Evolutionary conservation across 768 basidiomycete species (phyloP).

Genomic region (Collybia nuda): DNA sequence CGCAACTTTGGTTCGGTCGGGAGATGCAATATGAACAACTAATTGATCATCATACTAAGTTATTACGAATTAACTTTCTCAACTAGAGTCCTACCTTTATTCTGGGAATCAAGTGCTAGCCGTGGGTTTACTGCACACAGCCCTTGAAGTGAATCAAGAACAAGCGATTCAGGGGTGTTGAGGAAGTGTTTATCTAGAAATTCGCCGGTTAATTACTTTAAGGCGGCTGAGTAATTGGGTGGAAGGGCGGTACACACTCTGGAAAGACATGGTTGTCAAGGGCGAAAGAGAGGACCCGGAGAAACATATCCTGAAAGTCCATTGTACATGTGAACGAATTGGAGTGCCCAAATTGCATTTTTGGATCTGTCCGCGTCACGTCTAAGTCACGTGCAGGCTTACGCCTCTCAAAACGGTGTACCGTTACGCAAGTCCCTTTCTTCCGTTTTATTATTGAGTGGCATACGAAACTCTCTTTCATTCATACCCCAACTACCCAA

Average conservation of each 20-base stretch:
- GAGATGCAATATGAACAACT: constrained; percentile 66
- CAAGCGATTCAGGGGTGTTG: constrained; percentile 69
- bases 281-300: constrained; percentile 3
- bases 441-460: constrained; percentile 1
- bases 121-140: constrained; percentile 70
- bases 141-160: constrained; percentile 76
- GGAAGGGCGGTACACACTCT: constrained; percentile 24
- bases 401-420: constrained; percentile 4
- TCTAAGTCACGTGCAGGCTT: too few species aligned
- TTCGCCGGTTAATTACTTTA: too few species aligned
- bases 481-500: constrained; percentile 13
- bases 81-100: constrained; percentile 55
- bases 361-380: too few species aligned
- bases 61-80: constrained; percentile 5
- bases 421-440: constrained; percentile 6
- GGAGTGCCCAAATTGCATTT: too few species aligned
- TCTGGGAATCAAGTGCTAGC: constrained; percentile 64
- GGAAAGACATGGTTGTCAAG: constrained; percentile 34
- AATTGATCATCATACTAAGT: constrained; percentile 5
- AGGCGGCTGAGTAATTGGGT: neutral
- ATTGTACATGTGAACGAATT: too few species aligned
- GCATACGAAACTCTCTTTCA: constrained; percentile 8
- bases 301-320: neutral
- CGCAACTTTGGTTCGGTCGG: constrained; percentile 65
- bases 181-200: constrained; percentile 70